Percentiles rank a stretch among this genome's conserved stretches.
Conservation (phyloP, 1,139 yeast species). For the Saccharomyces hybrid region DNA sequence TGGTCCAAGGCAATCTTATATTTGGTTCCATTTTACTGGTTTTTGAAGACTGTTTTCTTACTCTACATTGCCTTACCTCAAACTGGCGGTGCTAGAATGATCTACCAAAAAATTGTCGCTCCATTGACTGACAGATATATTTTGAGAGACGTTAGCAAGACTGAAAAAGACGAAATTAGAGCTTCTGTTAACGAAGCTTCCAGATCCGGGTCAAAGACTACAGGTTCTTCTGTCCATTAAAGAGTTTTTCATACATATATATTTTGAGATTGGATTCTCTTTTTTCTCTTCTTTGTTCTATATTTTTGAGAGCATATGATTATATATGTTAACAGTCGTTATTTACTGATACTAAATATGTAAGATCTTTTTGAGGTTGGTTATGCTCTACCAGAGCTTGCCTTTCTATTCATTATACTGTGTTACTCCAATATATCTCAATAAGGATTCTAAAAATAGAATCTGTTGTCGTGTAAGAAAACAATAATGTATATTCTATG, state of each 20-base stretch:
- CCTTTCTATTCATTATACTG: not conserved
- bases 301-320: not conserved
- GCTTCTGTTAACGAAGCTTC: conserved; percentile 47
- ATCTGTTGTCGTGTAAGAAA: too few species aligned
- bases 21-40: conserved; percentile 95
- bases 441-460: too few species aligned
- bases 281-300: not conserved
- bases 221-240: conserved; percentile 21
- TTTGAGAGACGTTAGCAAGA: conserved; percentile 9
- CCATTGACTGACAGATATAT: conserved; percentile 60
- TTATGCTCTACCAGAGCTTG: not conserved
- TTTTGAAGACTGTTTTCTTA: conserved; percentile 82
- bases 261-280: not conserved
- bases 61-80: conserved; percentile 83
- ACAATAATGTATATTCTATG: too few species aligned
- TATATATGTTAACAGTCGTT: not conserved
- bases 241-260: not conserved
- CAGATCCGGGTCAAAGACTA: conserved; percentile 17
- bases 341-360: not conserved
- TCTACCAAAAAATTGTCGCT: conserved; percentile 56
- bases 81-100: conserved; percentile 72
- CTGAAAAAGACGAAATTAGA: conserved; percentile 30
- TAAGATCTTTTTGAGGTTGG: not conserved
- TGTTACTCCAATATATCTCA: too few species aligned
- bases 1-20: conserved; percentile 89